Evolutionary conservation across 148 eudicot species (phyloP).

Genomic region (Rhododendron kiyosumense): DNA sequence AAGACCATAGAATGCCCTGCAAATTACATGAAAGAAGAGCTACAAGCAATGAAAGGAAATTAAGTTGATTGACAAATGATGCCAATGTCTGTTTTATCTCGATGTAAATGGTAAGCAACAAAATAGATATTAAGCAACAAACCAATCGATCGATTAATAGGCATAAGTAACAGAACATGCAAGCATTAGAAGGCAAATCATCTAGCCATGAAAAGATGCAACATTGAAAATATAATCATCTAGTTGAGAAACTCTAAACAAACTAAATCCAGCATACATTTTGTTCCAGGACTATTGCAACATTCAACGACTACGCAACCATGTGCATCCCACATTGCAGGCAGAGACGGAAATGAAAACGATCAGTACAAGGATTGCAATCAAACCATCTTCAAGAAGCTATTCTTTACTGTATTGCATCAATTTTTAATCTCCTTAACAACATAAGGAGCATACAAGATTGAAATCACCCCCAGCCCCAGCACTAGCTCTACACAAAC

Average conservation of each 20-base stretch:
- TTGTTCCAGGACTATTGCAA: not conserved
- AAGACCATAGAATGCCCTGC: not conserved
- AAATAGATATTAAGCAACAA: not conserved
- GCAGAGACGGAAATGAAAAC: not conserved
- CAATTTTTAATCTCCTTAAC: not conserved
- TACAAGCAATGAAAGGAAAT: not conserved
- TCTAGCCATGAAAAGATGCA: not conserved
- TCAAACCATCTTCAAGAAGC: not conserved
- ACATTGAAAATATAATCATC: not conserved
- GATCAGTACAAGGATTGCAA: not conserved
- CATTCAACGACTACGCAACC: not conserved
- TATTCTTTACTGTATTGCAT: not conserved
- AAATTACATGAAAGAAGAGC: not conserved
- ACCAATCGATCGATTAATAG: not conserved
- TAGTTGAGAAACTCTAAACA: conserved; percentile 4
- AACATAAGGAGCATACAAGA: not conserved
- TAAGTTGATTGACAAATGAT: not conserved
- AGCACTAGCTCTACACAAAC: not conserved
- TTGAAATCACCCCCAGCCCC: not conserved
- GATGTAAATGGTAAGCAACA: not conserved
- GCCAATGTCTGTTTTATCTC: not conserved
- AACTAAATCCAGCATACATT: not conserved
- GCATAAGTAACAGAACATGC: not conserved
- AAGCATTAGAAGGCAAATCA: not conserved
- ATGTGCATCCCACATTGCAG: not conserved